Percentiles rank a stretch among this genome's conserved stretches.
Evolutionary conservation across 2,329 filamentous ascomycete genomes (phyloP).

Genomic region (Cercospora sp.): DNA sequence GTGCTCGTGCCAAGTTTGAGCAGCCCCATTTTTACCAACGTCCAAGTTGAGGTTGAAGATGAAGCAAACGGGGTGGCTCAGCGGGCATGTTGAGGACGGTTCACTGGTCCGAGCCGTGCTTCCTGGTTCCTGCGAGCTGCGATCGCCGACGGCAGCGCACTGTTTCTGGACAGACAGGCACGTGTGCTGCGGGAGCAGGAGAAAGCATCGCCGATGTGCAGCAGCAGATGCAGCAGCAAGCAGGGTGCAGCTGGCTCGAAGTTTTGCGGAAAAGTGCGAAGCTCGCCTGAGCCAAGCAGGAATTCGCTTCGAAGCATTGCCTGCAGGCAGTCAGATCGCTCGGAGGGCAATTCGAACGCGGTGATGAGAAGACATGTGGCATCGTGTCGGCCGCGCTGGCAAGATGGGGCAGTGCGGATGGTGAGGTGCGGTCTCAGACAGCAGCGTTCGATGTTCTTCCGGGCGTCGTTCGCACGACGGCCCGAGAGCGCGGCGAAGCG

Average conservation of each 20-base stretch:
- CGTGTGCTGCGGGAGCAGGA: slow-evolving; percentile 11
- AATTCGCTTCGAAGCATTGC: background rate
- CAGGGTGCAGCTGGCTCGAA: slow-evolving; percentile 8
- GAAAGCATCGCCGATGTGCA: slow-evolving; percentile 19
- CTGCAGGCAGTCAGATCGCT: background rate
- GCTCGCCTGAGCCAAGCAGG: background rate
- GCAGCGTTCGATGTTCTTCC: background rate
- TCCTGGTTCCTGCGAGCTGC: slow-evolving; percentile 3
- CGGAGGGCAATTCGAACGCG: background rate
- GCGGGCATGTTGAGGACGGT: slow-evolving; percentile 7
- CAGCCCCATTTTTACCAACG: background rate
- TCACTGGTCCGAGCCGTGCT: slow-evolving; percentile 5
- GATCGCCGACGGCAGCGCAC: slow-evolving; percentile 14
- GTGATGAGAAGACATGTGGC: background rate
- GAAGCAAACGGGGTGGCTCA: background rate
- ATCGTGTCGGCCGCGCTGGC: background rate
- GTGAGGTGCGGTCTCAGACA: slow-evolving; percentile 12
- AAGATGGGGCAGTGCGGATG: background rate
- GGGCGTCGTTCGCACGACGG: slow-evolving; percentile 4
- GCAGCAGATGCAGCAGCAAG: slow-evolving; percentile 3
- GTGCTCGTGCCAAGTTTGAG: background rate
- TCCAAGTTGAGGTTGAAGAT: slow-evolving; percentile 1
- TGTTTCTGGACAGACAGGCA: slow-evolving; percentile 16
- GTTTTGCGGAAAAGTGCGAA: background rate
- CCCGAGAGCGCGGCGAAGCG: background rate